These are phyloP conservation scores for Colletotrichum destructivum DNA, from an alignment of 2,329 filamentous ascomycete genomes.

Conservation along the genomic window DNA sequence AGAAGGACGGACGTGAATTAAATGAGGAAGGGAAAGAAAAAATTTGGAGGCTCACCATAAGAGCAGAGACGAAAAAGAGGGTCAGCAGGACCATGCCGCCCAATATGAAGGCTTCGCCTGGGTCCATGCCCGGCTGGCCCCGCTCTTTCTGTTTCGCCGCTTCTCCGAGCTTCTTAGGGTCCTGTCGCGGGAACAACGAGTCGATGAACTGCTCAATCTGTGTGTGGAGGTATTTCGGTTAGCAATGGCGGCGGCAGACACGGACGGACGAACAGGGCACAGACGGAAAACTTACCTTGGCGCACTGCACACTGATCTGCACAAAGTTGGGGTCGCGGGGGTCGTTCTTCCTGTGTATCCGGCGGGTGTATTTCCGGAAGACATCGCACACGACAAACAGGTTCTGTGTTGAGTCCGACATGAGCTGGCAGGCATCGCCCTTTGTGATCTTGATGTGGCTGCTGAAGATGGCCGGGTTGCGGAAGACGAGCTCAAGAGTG, in stretches of 20 bases:
- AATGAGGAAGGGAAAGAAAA: constrained; percentile 9
- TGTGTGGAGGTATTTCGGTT: constrained; percentile 5
- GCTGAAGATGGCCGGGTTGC: constrained; percentile 88
- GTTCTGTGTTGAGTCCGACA: constrained; percentile 95
- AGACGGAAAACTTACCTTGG: constrained; percentile 71
- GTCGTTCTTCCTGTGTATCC: constrained; percentile 94
- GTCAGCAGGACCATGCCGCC: constrained; percentile 76
- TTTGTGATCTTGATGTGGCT: constrained; percentile 97
- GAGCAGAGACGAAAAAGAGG: constrained; percentile 78
- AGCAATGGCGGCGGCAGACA: constrained; percentile 40
- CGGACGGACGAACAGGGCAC: background rate
- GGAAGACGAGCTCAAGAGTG: constrained; percentile 91
- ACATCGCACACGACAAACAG: constrained; percentile 84
- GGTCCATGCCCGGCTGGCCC: constrained; percentile 63
- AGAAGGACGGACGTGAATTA: too few relatives aligned
- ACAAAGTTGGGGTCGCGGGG: constrained; percentile 93
- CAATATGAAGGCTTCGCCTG: constrained; percentile 77
- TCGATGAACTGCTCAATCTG: constrained; percentile 97
- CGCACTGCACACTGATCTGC: constrained; percentile 91
- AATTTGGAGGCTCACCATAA: constrained; percentile 77
- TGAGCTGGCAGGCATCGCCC: constrained; percentile 90
- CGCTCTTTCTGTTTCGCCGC: constrained; percentile 55
- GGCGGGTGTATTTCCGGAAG: constrained; percentile 83
- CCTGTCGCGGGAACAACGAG: constrained; percentile 88
- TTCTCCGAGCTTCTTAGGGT: constrained; percentile 71